Base-by-base conservation (phyloP, 2,329 filamentous ascomycete species). In the Penicillium italicum region DNA sequence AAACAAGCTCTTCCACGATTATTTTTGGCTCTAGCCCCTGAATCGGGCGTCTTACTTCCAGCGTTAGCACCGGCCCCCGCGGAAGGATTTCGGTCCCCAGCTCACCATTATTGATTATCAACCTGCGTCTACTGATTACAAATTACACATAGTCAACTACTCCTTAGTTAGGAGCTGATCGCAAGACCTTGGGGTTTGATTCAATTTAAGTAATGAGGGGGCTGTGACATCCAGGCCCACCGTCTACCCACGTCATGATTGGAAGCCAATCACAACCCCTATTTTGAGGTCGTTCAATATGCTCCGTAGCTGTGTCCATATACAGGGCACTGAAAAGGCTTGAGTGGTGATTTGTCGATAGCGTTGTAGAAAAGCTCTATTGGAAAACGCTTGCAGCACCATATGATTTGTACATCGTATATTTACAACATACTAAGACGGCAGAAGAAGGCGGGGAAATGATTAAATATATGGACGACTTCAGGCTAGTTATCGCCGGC, bases 1-100 rank as follows among this genome's bases (percentile, higher is more conserved):
- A 22, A 36, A 28, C 43, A 28, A 34, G 36, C 43, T 48, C 50
- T 42, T 34, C 18, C 3, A 24, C 22, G 11, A 33, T 42, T 53
- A 49, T 53, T 41, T 48, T 53, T 48, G 43, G 44, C 30, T 18
- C 43, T 12, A 16, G 28, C 51, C 51, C 51, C 51, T 53, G 51
- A 53, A 48, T 31, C n/a, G 28, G 11, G 34, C 22, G 11, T 36
- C 28, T 28, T 28, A 20, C 31, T 33, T 36, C 7, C 24, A 38
- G 20, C 24, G 18, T 34, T 14, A 12, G 12, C 51, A 26, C 51
- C 18, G 42, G 12, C 42, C 18, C 12, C 12, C 37, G 12, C 31
- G 41, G 24, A 38, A 31, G 33, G 28, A 41, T 53, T 24, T 40
- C 18, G 3, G 14, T 36, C 11, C 18, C 12, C 12, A 44, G 34